These are phyloP conservation scores for Lablab purpureus DNA, from an alignment of 306 rosid genomes.

Conservation along the genomic window DNA sequence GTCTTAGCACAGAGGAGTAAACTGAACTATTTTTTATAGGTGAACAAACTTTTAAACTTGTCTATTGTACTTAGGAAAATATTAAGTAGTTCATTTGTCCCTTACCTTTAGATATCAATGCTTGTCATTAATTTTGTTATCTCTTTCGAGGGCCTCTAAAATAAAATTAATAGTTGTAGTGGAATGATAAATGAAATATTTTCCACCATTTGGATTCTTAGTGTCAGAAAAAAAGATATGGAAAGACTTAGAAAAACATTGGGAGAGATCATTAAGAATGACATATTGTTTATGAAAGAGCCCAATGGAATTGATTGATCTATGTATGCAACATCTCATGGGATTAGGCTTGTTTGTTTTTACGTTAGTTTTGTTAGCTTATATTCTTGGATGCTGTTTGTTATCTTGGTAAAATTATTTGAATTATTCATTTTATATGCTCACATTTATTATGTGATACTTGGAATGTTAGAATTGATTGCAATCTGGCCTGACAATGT, in stretches of 20 bases:
- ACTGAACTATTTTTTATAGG: constrained; percentile 18
- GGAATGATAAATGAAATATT: constrained; percentile 9
- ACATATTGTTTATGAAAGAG: constrained; percentile 19
- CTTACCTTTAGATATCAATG: constrained; percentile 7
- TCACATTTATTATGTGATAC: constrained; percentile 15
- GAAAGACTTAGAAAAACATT: neutral
- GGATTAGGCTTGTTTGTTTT: constrained; percentile 17
- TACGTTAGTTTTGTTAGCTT: constrained; percentile 38
- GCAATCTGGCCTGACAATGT: constrained; percentile 25
- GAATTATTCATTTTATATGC: constrained; percentile 7
- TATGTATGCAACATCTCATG: neutral
- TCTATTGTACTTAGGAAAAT: neutral
- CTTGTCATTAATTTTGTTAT: neutral
- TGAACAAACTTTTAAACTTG: neutral
- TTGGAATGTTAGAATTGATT: constrained; percentile 8
- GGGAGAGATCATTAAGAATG: neutral
- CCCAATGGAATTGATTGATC: constrained; percentile 29
- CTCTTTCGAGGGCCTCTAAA: constrained; percentile 18
- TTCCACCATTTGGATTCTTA: neutral
- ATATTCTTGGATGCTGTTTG: constrained; percentile 32
- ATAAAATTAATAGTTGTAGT: neutral
- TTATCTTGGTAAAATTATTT: constrained; percentile 11
- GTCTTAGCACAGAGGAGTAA: constrained; percentile 3
- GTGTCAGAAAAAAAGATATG: constrained; percentile 6
- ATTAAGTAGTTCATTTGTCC: neutral